Conservation (phyloP, 2,329 filamentous ascomycete genomes). For the Capronia americana region DNA sequence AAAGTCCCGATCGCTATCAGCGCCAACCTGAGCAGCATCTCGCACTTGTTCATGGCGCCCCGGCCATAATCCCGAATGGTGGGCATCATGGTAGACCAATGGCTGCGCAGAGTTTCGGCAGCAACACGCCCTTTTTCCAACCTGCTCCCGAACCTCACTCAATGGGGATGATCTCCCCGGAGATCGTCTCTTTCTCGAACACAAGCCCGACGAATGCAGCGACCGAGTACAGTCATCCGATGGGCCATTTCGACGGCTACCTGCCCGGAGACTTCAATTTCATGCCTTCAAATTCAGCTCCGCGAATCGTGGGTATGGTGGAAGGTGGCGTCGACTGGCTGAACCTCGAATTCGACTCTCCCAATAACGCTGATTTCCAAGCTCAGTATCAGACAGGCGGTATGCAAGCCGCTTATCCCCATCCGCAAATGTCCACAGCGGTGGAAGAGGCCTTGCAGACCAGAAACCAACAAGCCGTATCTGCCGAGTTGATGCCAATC, state of each 20-base stretch:
- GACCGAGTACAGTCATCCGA: conserved; percentile 22
- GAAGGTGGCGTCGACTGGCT: conserved; percentile 30
- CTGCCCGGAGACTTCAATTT: conserved; percentile 30
- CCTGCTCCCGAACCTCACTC: conserved; percentile 18
- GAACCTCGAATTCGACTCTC: conserved; percentile 30
- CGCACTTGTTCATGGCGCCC: not conserved
- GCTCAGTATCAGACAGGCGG: conserved; percentile 17
- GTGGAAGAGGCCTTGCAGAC: conserved; percentile 11
- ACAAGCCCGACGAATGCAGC: conserved; percentile 26
- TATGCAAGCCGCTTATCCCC: conserved; percentile 17
- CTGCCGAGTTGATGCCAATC: conserved; percentile 14
- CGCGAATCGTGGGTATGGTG: conserved; percentile 28
- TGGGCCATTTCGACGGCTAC: conserved; percentile 27
- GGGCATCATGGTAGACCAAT: conserved; percentile 9
- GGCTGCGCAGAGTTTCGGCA: conserved; percentile 8
- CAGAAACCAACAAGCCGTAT: conserved; percentile 6
- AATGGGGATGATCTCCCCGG: conserved; percentile 23
- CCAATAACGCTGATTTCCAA: conserved; percentile 21
- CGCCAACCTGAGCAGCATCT: conserved; percentile 6
- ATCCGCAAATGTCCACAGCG: conserved; percentile 5
- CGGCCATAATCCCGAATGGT: conserved; percentile 7
- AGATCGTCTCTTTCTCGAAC: conserved; percentile 25
- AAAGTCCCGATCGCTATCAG: conserved; percentile 3
- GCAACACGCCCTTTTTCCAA: conserved; percentile 20
- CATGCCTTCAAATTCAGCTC: conserved; percentile 23